Evolutionary conservation across 441 rosid genomes (phyloP).

Genomic region (Cnidoscolus chayamansa): DNA sequence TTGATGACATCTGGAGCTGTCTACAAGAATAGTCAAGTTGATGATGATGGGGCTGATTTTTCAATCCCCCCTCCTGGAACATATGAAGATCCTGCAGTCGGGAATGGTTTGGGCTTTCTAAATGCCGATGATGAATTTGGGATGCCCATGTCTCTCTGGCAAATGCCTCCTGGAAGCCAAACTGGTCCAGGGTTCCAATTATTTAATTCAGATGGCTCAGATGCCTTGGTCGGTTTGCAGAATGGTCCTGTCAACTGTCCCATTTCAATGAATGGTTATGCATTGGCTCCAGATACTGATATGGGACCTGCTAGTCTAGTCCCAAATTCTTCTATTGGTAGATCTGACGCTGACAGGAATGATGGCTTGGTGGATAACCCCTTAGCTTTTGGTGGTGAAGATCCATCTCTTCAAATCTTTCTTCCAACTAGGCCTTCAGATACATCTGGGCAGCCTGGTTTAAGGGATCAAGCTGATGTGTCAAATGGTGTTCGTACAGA

Average conservation of each 20-base stretch:
- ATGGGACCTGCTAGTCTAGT: constrained; percentile 46
- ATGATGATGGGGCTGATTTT: constrained; percentile 53
- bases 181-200: constrained; percentile 72
- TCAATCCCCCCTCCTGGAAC: constrained; percentile 55
- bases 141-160: constrained; percentile 63
- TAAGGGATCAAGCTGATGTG: constrained; percentile 63
- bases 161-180: constrained; percentile 60
- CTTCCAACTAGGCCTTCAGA: no score
- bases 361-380: constrained; percentile 82
- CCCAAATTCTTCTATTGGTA: constrained; percentile 53
- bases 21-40: constrained; percentile 51
- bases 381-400: no score
- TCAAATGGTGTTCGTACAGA: constrained; percentile 78
- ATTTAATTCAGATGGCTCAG: constrained; percentile 62
- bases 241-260: constrained; percentile 53
- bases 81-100: constrained; percentile 59
- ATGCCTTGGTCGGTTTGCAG: constrained; percentile 58
- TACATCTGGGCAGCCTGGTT: constrained; percentile 48
- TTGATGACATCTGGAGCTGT: constrained; percentile 47
- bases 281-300: constrained; percentile 55
- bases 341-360: constrained; percentile 48
- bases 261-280: constrained; percentile 58
- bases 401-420: no score
- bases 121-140: constrained; percentile 63
- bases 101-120: constrained; percentile 59